Base-by-base conservation (phyloP, 2,329 filamentous ascomycete species). In the Sarocladium brachiariae region DNA sequence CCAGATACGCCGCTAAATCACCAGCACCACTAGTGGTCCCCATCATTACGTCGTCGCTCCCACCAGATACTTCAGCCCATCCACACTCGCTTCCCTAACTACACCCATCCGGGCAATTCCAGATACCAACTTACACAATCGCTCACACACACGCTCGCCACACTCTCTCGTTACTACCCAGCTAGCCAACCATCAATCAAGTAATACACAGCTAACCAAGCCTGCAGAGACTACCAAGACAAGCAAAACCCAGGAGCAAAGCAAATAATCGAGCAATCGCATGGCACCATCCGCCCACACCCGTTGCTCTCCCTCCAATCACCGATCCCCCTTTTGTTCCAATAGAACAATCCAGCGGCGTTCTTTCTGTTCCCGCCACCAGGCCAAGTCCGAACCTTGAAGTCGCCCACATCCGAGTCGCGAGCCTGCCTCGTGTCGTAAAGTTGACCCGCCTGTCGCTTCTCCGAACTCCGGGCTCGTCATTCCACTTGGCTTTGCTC, bases 1-100 rank as follows among this genome's bases (percentile, higher is more conserved):
- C 43, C 27, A 31, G 27, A 47, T 25, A 47, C 43, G 43, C 39
- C 39, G 39, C 43, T 47, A 47, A 33, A 33, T 4, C 9, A 30
- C 43, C 16, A 18, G 4, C 18, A 21, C 4, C 10, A 18, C 43
- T 47, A 33, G 43, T 23, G 39, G 5, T 33, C 43, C 43, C 43
- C 43, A 47, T 47, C 25, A 47, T 47, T 47, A 47, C 43, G 43
- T 47, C 43, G 43, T 47, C 27, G 27, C 43, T 47, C 43, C 25
- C 43, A 47, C 43, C 43, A 33, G 33, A 25, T 19, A n/a, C 43
- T 21, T 47, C 43, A 47, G 25, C 24, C 24, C 24, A 47, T 19
- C 43, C 43, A 47, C 39, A 19, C 39, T 43, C 39, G 39, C 16
- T 43, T 19, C 16, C n/a, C 39, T 7, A 19, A 43, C 39, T 43